phyloP scores from a whole-genome alignment of 2,329 filamentous ascomycete genomes.

The Epichloe gansuensis region DNA sequence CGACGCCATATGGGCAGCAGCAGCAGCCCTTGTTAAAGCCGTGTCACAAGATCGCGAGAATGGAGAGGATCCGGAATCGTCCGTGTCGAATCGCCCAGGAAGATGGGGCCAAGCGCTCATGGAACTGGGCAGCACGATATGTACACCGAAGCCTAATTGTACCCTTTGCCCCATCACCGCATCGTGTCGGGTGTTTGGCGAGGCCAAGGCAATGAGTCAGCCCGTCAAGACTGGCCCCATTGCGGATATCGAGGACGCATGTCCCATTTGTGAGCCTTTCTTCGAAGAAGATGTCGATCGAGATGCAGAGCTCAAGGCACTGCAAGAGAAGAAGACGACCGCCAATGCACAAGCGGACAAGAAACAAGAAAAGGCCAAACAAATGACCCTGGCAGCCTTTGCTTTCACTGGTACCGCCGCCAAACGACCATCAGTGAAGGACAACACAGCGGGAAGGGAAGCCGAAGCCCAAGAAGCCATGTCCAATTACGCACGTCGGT shows the following conservation, averaged over 20 bases:
- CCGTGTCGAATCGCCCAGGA: conserved; percentile 35
- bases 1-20: conserved; percentile 46
- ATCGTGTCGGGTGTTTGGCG: conserved; percentile 39
- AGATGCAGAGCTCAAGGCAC: conserved; percentile 11
- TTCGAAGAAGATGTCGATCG: conserved; percentile 25
- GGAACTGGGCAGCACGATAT: conserved; percentile 53
- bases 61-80: conserved; percentile 9
- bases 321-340: not conserved
- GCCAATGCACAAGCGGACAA: conserved; percentile 1
- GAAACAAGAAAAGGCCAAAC: conserved; percentile 14
- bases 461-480: conserved; percentile 21
- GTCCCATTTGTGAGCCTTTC: conserved; percentile 35
- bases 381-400: conserved; percentile 25
- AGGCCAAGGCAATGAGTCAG: conserved; percentile 25
- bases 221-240: conserved; percentile 11
- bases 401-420: conserved; percentile 16
- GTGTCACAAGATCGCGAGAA: conserved; percentile 29
- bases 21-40: conserved; percentile 40
- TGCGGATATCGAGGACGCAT: conserved; percentile 39
- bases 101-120: conserved; percentile 54
- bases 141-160: conserved; percentile 47
- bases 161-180: conserved; percentile 35
- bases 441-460: not conserved
- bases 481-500: conserved; percentile 34
- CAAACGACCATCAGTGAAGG: not conserved